Evolutionary conservation across 2,329 filamentous ascomycete genomes (phyloP).

Genomic region (Paramyrothecium sp.): DNA sequence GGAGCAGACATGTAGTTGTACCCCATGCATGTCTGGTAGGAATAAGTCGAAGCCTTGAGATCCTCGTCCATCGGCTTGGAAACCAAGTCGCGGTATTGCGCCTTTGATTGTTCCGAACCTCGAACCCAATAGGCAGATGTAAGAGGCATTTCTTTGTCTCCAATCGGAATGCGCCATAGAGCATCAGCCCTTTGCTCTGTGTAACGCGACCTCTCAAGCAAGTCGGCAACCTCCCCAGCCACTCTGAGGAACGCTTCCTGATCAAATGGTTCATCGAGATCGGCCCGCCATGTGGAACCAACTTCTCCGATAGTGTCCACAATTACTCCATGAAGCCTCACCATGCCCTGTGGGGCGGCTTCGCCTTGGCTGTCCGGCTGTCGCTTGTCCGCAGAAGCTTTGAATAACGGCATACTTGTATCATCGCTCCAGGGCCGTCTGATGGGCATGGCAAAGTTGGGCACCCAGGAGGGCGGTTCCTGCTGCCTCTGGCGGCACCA

Average conservation of each 20-base stretch:
- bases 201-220: slow-evolving; percentile 5
- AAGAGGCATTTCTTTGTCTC: slow-evolving; percentile 7
- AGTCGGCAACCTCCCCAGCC: background rate
- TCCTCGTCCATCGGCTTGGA: slow-evolving; percentile 2
- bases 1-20: slow-evolving; percentile 5
- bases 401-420: slow-evolving; percentile 3
- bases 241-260: background rate
- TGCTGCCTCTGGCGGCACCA: slow-evolving; percentile 3
- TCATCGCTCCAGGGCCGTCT: slow-evolving; percentile 6
- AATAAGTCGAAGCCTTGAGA: slow-evolving; percentile 2
- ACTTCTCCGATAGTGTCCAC: slow-evolving; percentile 3
- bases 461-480: slow-evolving; percentile 5
- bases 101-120: slow-evolving; percentile 4
- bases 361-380: background rate
- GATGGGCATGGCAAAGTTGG: slow-evolving; percentile 2
- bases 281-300: slow-evolving; percentile 6
- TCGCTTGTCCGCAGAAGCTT: background rate
- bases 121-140: slow-evolving; percentile 4
- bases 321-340: slow-evolving; percentile 3
- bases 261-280: slow-evolving; percentile 3
- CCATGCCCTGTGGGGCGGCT: background rate
- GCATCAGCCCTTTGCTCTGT: slow-evolving; percentile 1
- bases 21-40: slow-evolving; percentile 6
- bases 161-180: slow-evolving; percentile 5
- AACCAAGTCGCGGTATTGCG: slow-evolving; percentile 1